These are phyloP conservation scores for Thalassiosira delicatula DNA, from an alignment of 352 stramenopile species.

Conservation along the genomic window DNA sequence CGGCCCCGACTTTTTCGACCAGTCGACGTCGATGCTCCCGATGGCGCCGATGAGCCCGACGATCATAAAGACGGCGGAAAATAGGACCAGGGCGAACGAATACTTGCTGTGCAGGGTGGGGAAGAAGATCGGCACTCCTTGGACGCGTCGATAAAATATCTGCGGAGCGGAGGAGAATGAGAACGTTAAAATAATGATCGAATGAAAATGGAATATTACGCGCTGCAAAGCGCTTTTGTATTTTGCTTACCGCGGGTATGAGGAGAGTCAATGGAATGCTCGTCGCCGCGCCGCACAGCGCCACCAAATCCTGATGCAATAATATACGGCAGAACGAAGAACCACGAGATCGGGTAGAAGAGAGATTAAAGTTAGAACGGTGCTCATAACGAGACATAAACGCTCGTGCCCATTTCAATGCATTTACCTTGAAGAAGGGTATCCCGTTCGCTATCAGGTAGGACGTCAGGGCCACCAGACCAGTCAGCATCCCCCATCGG, in stretches of 20 bases:
- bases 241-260: constrained; percentile 35
- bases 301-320: constrained; percentile 80
- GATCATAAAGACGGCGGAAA: constrained; percentile 69
- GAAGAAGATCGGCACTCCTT: constrained; percentile 49
- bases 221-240: too few relatives aligned
- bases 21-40: constrained; percentile 71
- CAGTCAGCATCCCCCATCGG: constrained; percentile 73
- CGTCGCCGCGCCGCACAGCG: constrained; percentile 69
- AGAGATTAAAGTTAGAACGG: too few relatives aligned
- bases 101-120: constrained; percentile 28
- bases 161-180: background rate
- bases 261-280: constrained; percentile 41
- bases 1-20: constrained; percentile 56
- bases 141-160: constrained; percentile 65
- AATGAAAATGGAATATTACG: background rate
- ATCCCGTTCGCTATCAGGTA: constrained; percentile 80
- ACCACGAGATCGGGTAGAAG: too few relatives aligned
- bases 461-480: constrained; percentile 49
- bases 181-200: constrained; percentile 1
- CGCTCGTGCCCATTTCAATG: too few relatives aligned
- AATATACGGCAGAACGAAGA: too few relatives aligned
- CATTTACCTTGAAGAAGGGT: constrained; percentile 79
- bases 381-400: too few relatives aligned
- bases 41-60: constrained; percentile 66
- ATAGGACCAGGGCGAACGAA: constrained; percentile 65